Conservation (phyloP, 352 stramenopile species). For the Pythium coloratum region DNA sequence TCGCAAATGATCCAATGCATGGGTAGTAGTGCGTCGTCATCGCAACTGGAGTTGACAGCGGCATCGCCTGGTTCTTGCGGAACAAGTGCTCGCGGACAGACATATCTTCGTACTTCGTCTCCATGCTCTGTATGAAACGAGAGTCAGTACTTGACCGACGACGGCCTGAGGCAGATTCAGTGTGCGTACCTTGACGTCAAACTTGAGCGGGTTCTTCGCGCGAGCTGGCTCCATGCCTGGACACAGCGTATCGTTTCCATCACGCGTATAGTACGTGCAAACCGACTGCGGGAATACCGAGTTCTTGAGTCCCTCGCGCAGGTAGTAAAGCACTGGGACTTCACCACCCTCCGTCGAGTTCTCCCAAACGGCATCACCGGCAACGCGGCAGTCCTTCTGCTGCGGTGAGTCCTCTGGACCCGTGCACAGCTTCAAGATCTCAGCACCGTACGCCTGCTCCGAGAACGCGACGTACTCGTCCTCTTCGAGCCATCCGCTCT, state of each 20-base stretch:
- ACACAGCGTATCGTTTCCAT: conserved; percentile 65
- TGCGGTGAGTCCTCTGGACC: conserved; percentile 60
- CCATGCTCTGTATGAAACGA: conserved; percentile 46
- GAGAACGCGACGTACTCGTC: conserved; percentile 82
- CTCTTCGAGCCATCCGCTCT: conserved; percentile 60
- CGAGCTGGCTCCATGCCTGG: conserved; percentile 56
- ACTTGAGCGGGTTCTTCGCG: conserved; percentile 66
- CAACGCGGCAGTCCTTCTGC: conserved; percentile 68
- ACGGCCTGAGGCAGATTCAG: not conserved
- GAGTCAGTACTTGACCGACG: not conserved
- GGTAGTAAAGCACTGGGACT: conserved; percentile 73
- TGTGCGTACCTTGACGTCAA: conserved; percentile 44
- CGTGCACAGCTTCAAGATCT: conserved; percentile 71
- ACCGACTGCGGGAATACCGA: conserved; percentile 69
- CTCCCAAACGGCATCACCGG: conserved; percentile 74
- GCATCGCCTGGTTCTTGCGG: conserved; percentile 75
- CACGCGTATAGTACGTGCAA: conserved; percentile 67
- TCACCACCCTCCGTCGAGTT: conserved; percentile 81
- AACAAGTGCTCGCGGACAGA: conserved; percentile 72
- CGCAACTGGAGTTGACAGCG: conserved; percentile 67
- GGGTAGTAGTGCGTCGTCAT: conserved; percentile 84
- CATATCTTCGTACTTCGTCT: conserved; percentile 83
- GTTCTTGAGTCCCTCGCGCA: conserved; percentile 71
- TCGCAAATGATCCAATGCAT: conserved; percentile 64
- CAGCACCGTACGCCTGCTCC: conserved; percentile 76